Evolutionary conservation across 169 alveolate species (phyloP), one percentile per base, ranked within the genome.

Genomic region (Pseudocohnilembus persalinus): DNA sequence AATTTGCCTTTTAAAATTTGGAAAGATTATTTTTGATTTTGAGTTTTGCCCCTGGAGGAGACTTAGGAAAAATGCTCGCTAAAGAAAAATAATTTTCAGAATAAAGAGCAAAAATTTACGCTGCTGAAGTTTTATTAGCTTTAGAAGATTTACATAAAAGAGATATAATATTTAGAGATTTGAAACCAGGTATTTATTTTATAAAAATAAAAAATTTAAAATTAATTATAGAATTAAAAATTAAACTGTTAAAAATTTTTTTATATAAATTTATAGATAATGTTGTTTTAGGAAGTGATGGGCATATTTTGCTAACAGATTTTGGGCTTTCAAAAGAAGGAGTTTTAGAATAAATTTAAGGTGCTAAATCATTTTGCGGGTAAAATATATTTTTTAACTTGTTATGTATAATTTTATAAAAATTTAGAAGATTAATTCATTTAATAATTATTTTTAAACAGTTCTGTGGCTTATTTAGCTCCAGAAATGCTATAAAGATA

Each of bases 241-340:
- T n/a, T n/a, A n/a, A n/a, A n/a, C n/a, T n/a, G n/a, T n/a, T n/a
- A n/a, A n/a, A n/a, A n/a, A n/a, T n/a, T n/a, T n/a, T n/a, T n/a
- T n/a, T n/a, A n/a, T n/a, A n/a, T 49, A 11, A 11, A 11, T 49
- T 49, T 49, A 49, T 49, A 49, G 97, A 96, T 88, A 96, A 97
- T 84, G 94, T 96, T 30, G 97, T 97, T 0, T 77, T 97, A 20
- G 98, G 94, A 88, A 84, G 85, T 35, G 96, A 96, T 65, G 99
- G 99, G 0, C 98, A 94, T 83, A 95, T 96, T 30, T 89, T 92
- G 86, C 75, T 97, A 33, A 97, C 99, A 0, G 99, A 97, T 91
- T 97, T 97, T 86, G 99, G 99, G 1, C 88, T 97, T n/a, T 94
- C 98, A 0, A 96, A 95, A 91, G 97, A 93, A 89, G 97, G 98